Conservation (phyloP, 1,284 basidiomycete species). For the Athelia psychrophila region DNA sequence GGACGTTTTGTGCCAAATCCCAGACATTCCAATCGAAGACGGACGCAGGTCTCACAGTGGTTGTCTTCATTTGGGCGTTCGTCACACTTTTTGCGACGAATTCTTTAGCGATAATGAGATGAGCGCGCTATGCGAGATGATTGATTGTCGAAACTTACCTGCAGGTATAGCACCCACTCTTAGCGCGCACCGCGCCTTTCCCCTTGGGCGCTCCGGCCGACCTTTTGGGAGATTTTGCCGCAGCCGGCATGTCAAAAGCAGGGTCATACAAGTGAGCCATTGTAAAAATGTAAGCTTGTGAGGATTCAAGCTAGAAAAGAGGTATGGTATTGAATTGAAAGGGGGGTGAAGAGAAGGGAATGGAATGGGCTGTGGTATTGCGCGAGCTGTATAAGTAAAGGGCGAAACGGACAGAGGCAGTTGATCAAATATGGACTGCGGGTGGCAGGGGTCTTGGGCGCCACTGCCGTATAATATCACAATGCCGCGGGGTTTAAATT, state of each 20-base stretch:
- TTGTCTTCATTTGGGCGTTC: slow-evolving; percentile 61
- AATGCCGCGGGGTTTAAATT: no score
- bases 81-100: slow-evolving; percentile 70
- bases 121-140: slow-evolving; percentile 32
- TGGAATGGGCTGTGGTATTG: slow-evolving; percentile 7
- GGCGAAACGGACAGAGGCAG: slow-evolving; percentile 2
- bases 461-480: no score
- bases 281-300: not conserved
- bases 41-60: slow-evolving; percentile 71
- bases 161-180: slow-evolving; percentile 84
- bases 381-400: slow-evolving; percentile 10
- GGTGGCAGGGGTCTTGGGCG: no score
- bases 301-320: not conserved
- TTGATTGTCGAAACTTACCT: slow-evolving; percentile 64
- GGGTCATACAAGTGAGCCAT: slow-evolving; percentile 1
- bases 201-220: slow-evolving; percentile 57
- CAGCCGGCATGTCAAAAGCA: slow-evolving; percentile 31
- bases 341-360: slow-evolving; percentile 10
- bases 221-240: slow-evolving; percentile 38
- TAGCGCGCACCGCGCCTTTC: slow-evolving; percentile 76
- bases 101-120: slow-evolving; percentile 3
- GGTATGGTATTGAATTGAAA: slow-evolving; percentile 26
- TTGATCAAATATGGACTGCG: no score
- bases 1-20: slow-evolving; percentile 82
- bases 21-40: slow-evolving; percentile 79